These are phyloP conservation scores for Xylaria sp. DNA, from an alignment of 495 filamentous ascomycete species.

Conservation along the genomic window DNA sequence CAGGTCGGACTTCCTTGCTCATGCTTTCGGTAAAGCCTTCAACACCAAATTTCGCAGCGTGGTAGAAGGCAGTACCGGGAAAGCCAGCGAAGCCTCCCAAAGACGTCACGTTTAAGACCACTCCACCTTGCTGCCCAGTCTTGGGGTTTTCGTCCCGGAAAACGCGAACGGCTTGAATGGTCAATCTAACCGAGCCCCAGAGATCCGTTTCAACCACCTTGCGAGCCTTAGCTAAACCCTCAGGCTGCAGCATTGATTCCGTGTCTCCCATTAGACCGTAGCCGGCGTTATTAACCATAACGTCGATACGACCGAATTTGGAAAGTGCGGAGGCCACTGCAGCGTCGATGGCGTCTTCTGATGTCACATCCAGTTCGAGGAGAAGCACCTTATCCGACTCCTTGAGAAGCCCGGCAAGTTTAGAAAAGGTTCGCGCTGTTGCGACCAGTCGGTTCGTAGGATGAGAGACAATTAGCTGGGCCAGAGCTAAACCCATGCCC, in stretches of 20 bases:
- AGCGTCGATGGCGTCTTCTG: constrained; percentile 43
- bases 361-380: constrained; percentile 14
- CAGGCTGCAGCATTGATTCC: constrained; percentile 48
- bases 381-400: constrained; percentile 1
- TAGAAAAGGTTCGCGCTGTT: constrained; percentile 45
- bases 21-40: constrained; percentile 62
- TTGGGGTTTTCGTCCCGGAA: constrained; percentile 48
- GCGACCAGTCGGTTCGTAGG: constrained; percentile 52
- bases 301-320: constrained; percentile 55
- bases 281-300: constrained; percentile 39
- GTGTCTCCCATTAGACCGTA: constrained; percentile 50
- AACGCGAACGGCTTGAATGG: constrained; percentile 49
- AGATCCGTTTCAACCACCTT: constrained; percentile 56
- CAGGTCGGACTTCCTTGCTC: constrained; percentile 54
- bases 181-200: constrained; percentile 53
- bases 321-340: constrained; percentile 44
- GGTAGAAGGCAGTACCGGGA: constrained; percentile 57
- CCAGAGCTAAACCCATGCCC: constrained; percentile 51
- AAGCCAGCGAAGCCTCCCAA: constrained; percentile 56
- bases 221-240: constrained; percentile 37
- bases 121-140: constrained; percentile 49
- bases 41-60: constrained; percentile 60
- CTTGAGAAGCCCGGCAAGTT: constrained; percentile 42
- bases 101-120: constrained; percentile 58
- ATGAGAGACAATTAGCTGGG: constrained; percentile 42